A percentile compares a stretch with the other conserved stretches of the same genome.
Conservation (phyloP, 164 flowering plant species). For the Macadamia tetraphylla region DNA sequence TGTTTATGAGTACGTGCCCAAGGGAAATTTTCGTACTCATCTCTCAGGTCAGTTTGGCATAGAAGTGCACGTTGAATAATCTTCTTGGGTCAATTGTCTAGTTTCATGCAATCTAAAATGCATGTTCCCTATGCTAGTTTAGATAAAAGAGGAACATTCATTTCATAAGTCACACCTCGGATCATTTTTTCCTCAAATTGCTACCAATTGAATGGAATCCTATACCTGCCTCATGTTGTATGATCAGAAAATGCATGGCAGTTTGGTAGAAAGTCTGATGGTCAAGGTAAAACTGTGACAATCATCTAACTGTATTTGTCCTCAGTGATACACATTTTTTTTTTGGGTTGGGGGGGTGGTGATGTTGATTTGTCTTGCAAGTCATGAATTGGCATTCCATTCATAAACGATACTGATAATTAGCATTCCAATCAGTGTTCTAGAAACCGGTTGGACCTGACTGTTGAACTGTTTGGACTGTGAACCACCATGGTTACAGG, state of each 20-base stretch:
- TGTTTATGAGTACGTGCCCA: slow-evolving; percentile 68
- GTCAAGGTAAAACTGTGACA: not conserved
- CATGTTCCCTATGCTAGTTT: not conserved
- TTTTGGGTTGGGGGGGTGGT: not conserved
- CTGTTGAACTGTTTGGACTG: too few relatives aligned
- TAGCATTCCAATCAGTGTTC: too few relatives aligned
- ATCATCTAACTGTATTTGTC: not conserved
- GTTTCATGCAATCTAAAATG: not conserved
- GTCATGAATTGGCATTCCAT: not conserved
- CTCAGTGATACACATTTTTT: too few relatives aligned
- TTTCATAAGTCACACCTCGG: not conserved
- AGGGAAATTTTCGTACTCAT: slow-evolving; percentile 56
- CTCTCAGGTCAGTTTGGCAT: slow-evolving; percentile 52
- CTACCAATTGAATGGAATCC: not conserved
- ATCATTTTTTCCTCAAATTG: not conserved
- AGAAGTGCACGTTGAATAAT: not conserved
- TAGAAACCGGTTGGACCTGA: too few relatives aligned
- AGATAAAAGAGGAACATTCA: not conserved
- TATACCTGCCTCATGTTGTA: not conserved
- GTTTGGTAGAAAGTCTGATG: not conserved
- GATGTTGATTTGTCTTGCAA: not conserved
- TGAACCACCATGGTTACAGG: too few relatives aligned
- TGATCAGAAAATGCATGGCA: not conserved
- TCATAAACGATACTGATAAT: too few relatives aligned
- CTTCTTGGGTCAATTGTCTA: not conserved